Conservation (phyloP, 176 grass and related monocot species). For the Hsuehochloa calcarea region DNA sequence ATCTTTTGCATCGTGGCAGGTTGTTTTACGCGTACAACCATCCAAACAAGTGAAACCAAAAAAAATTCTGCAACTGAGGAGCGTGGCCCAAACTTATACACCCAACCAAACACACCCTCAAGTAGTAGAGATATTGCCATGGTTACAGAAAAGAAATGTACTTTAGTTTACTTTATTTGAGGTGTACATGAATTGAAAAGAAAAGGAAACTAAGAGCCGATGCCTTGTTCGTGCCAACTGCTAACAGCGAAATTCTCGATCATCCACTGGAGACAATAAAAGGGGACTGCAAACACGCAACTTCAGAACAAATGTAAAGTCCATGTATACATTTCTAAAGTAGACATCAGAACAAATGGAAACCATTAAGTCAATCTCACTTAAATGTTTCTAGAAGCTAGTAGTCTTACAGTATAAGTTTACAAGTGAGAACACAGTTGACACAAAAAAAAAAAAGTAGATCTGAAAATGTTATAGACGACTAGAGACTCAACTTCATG, state of each 20-base stretch:
- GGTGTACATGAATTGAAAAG: neutral
- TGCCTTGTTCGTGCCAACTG: neutral
- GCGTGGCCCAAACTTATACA: no score
- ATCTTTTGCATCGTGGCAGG: no score
- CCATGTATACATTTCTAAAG: conserved; percentile 32
- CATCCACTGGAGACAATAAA: neutral
- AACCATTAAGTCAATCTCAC: conserved; percentile 26
- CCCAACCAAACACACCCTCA: no score
- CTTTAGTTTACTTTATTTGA: neutral
- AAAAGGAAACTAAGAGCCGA: no score
- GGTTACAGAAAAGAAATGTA: neutral
- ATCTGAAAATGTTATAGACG: conserved; percentile 38
- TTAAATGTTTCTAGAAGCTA: conserved; percentile 6
- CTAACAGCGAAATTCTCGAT: neutral
- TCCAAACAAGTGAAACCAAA: no score
- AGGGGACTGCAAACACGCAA: neutral
- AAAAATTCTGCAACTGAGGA: no score
- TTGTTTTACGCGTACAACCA: no score
- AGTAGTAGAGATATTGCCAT: no score
- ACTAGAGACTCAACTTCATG: conserved; percentile 30
- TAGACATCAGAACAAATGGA: neutral
- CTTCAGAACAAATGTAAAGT: neutral
- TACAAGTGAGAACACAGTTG: conserved; percentile 30
- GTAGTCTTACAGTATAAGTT: conserved; percentile 31
- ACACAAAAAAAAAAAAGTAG: conserved; percentile 1